A percentile compares a stretch with the other conserved stretches of the same genome.
phyloP scores from a whole-genome alignment of 2,329 filamentous ascomycete genomes.

The Cryphonectria naterciae region DNA sequence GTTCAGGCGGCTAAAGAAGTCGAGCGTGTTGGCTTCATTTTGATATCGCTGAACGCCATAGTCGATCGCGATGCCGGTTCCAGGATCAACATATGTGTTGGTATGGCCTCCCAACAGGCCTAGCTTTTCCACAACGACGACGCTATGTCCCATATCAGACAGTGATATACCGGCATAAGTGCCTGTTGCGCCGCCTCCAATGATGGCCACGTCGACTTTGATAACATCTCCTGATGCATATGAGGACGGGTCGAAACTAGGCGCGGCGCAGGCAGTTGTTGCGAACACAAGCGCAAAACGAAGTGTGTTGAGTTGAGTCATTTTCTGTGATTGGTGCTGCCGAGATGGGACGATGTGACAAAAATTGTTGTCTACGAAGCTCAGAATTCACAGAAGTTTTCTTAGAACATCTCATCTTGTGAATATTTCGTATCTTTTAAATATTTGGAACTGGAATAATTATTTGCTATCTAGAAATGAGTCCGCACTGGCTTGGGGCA shows the following conservation, averaged over 20 bases:
- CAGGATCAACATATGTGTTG: slow-evolving; percentile 48
- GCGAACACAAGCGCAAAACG: background rate
- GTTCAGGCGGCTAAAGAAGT: slow-evolving; percentile 22
- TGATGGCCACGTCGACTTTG: slow-evolving; percentile 29
- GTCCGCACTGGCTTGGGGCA: background rate
- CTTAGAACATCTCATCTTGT: background rate
- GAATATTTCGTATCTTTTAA: background rate
- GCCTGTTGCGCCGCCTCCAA: slow-evolving; percentile 33
- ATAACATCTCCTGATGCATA: slow-evolving; percentile 14
- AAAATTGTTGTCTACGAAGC: background rate
- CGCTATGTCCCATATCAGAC: slow-evolving; percentile 28
- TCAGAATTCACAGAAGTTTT: background rate
- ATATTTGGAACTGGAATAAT: background rate
- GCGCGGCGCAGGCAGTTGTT: background rate
- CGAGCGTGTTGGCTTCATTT: slow-evolving; percentile 40
- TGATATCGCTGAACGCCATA: slow-evolving; percentile 42
- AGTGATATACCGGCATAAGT: slow-evolving; percentile 30
- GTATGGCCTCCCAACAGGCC: slow-evolving; percentile 43
- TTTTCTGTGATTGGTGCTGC: background rate
- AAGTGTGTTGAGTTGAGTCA: background rate
- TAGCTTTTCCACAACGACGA: slow-evolving; percentile 31
- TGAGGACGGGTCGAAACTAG: background rate
- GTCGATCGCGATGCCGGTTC: slow-evolving; percentile 37
- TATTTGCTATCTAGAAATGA: background rate
- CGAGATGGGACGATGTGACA: background rate